Evolutionary conservation across 192 early-diverging fungal genomes (phyloP).

Genomic region (Coemansia sp.): DNA sequence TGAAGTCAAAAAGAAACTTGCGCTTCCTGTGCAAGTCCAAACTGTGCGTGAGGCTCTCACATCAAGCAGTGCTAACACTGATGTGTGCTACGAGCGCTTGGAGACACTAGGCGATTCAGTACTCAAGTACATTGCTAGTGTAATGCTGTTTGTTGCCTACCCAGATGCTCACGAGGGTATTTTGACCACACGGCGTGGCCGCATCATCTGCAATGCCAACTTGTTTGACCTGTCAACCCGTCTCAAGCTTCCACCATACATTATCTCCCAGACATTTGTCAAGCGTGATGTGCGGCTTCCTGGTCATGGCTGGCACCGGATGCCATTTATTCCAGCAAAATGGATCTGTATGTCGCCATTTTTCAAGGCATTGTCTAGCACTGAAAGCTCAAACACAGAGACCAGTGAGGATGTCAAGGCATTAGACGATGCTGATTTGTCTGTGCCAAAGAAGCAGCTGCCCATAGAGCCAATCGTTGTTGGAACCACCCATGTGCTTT

Average conservation of each 20-base stretch:
- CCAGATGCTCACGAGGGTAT: slow-evolving; percentile 77
- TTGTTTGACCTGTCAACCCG: slow-evolving; percentile 59
- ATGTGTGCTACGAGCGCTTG: slow-evolving; percentile 80
- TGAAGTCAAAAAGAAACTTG: slow-evolving; percentile 46
- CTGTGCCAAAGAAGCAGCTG: background rate
- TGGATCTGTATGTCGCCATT: slow-evolving; percentile 14
- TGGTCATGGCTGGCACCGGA: slow-evolving; percentile 37
- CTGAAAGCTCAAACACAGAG: background rate
- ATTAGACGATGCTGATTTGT: too few species aligned
- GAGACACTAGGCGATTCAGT: slow-evolving; percentile 90
- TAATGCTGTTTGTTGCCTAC: slow-evolving; percentile 72
- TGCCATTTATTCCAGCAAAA: slow-evolving; percentile 17
- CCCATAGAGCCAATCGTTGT: background rate
- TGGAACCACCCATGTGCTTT: slow-evolving; percentile 48
- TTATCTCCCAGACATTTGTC: slow-evolving; percentile 39
- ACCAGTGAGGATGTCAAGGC: background rate
- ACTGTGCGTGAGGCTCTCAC: slow-evolving; percentile 69
- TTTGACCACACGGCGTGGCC: slow-evolving; percentile 66
- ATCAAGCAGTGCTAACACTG: slow-evolving; percentile 62
- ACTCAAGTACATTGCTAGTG: slow-evolving; percentile 71
- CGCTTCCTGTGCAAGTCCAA: slow-evolving; percentile 43
- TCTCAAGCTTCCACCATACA: slow-evolving; percentile 57
- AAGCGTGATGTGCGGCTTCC: slow-evolving; percentile 36
- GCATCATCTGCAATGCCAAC: slow-evolving; percentile 72
- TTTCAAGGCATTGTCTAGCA: background rate